Evolutionary conservation across 352 stramenopile genomes (phyloP).

Genomic region (Blastocystis sp.): DNA sequence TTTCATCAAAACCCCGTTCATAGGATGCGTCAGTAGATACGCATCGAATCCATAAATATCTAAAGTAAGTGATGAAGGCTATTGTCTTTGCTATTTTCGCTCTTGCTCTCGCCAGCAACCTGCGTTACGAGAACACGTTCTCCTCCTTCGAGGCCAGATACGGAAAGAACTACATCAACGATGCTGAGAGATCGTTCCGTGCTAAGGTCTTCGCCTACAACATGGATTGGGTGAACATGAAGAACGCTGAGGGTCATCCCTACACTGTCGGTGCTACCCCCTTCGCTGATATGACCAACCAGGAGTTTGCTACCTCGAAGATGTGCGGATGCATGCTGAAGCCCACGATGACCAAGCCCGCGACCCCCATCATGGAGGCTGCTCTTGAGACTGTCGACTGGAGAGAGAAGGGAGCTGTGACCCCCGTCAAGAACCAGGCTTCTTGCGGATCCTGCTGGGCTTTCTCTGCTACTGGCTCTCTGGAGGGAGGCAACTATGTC

Average conservation of each 20-base stretch:
- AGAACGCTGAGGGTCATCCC: constrained; percentile 68
- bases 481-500: constrained; percentile 72
- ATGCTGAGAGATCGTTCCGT: constrained; percentile 58
- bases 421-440: constrained; percentile 79
- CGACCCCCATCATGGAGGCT: constrained; percentile 58
- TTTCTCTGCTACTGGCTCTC: constrained; percentile 70
- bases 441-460: constrained; percentile 82
- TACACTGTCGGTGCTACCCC: constrained; percentile 82
- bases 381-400: constrained; percentile 65
- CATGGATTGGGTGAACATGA: constrained; percentile 71
- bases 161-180: constrained; percentile 54
- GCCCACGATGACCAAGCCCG: constrained; percentile 60
- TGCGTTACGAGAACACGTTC: constrained; percentile 27
- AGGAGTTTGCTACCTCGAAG: constrained; percentile 79
- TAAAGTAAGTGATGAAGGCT: constrained; percentile 49
- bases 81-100: constrained; percentile 41
- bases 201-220: constrained; percentile 73
- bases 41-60: neutral
- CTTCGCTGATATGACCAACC: constrained; percentile 82
- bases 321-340: constrained; percentile 64
- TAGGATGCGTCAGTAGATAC: neutral
- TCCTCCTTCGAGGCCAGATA: constrained; percentile 39
- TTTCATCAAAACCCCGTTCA: neutral
- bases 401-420: constrained; percentile 60
- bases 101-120: constrained; percentile 14